Evolutionary conservation across 1,284 basidiomycete genomes (phyloP).

Genomic region (Naganishia cerealis): DNA sequence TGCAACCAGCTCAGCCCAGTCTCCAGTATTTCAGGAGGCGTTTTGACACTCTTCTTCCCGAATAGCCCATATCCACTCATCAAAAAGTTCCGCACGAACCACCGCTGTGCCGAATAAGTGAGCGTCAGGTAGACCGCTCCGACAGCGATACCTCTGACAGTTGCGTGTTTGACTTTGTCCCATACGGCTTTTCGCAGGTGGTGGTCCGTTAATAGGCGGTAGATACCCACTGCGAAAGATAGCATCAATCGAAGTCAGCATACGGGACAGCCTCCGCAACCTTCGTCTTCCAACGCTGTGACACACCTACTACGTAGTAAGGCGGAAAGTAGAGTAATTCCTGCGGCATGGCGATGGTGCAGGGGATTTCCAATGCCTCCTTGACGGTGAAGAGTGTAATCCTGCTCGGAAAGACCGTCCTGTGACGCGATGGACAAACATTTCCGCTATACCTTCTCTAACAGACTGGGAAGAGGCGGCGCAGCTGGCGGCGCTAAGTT

Average conservation of each 20-base stretch:
- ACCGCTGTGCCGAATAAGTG: conserved; percentile 47
- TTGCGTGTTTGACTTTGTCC: conserved; percentile 53
- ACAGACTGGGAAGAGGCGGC: background rate
- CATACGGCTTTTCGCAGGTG: conserved; percentile 47
- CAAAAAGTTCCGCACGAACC: conserved; percentile 48
- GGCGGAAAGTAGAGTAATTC: conserved; percentile 52
- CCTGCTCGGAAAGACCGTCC: background rate
- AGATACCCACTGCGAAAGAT: conserved; percentile 22
- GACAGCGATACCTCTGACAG: conserved; percentile 47
- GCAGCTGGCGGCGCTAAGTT: background rate
- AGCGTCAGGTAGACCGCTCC: conserved; percentile 44
- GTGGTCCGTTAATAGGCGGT: conserved; percentile 48
- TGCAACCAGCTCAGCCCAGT: conserved; percentile 33
- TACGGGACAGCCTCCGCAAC: background rate
- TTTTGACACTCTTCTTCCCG: conserved; percentile 10
- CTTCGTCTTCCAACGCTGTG: conserved; percentile 34
- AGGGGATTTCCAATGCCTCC: background rate
- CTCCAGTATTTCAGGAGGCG: conserved; percentile 22
- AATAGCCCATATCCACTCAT: conserved; percentile 38
- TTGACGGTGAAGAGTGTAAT: background rate
- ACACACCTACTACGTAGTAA: conserved; percentile 48
- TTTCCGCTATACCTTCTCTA: background rate
- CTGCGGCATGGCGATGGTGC: conserved; percentile 45
- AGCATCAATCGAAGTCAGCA: background rate
- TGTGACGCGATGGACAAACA: background rate